phyloP scores from a whole-genome alignment of 306 rosid genomes.

The Acacia crassicarpa region DNA sequence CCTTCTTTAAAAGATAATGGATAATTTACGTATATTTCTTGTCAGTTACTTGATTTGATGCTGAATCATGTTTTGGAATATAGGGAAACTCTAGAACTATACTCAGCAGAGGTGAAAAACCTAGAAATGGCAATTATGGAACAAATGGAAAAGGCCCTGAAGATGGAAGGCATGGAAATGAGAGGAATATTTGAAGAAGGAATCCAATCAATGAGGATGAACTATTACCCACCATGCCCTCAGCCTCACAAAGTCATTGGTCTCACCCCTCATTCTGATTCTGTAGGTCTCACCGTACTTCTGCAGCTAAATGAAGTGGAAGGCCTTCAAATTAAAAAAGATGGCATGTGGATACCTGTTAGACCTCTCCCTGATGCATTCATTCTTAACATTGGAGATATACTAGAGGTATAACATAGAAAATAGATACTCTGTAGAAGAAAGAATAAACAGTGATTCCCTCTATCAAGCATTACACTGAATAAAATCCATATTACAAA shows the following conservation, averaged over 20 bases:
- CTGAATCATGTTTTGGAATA: neutral
- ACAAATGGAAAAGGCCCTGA: conserved; percentile 26
- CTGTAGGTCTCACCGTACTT: conserved; percentile 33
- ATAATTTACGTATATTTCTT: too few relatives aligned
- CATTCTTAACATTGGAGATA: conserved; percentile 48
- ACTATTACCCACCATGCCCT: conserved; percentile 53
- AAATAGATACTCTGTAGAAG: too few relatives aligned
- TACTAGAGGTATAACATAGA: conserved; percentile 25
- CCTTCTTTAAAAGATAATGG: neutral
- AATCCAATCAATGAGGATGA: conserved; percentile 42
- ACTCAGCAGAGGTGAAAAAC: conserved; percentile 22
- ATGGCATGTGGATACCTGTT: conserved; percentile 41
- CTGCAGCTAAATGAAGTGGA: conserved; percentile 40
- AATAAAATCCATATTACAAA: too few relatives aligned
- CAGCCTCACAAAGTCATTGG: conserved; percentile 46
- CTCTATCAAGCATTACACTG: too few relatives aligned
- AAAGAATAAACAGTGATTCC: too few relatives aligned
- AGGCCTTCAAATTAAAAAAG: conserved; percentile 44
- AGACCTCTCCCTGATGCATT: conserved; percentile 43
- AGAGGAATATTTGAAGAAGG: conserved; percentile 38
- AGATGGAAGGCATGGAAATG: conserved; percentile 30
- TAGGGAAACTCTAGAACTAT: conserved; percentile 46
- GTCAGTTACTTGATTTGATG: neutral
- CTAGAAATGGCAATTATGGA: conserved; percentile 17
- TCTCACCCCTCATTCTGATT: conserved; percentile 43